These are phyloP conservation scores for Schizophyllum commune DNA, from an alignment of 1,284 basidiomycete species.

Conservation along the genomic window DNA sequence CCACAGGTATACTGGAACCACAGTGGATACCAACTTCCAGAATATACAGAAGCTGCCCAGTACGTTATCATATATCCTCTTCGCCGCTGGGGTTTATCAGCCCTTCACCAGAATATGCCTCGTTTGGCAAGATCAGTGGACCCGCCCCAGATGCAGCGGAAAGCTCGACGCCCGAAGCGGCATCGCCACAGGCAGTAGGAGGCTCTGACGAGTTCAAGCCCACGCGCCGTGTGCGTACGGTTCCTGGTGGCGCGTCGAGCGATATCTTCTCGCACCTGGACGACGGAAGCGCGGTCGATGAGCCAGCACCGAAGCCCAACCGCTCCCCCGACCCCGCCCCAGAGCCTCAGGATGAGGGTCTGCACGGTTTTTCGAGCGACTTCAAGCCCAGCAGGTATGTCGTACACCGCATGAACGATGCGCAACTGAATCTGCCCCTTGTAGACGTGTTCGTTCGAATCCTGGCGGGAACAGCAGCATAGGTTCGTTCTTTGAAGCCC, in stretches of 20 bases:
- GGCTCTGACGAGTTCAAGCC: constrained; percentile 31
- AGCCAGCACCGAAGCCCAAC: constrained; percentile 28
- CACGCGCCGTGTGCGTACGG: constrained; percentile 43
- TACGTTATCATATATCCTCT: constrained; percentile 22
- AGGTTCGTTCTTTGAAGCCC: constrained; percentile 28
- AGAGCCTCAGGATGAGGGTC: neutral
- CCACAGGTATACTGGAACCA: constrained; percentile 55
- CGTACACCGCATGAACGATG: neutral
- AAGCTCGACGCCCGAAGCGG: neutral
- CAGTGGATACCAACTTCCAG: constrained; percentile 63
- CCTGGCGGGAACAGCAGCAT: constrained; percentile 45
- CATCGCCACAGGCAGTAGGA: constrained; percentile 6
- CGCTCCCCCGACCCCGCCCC: neutral
- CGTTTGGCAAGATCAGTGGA: constrained; percentile 43
- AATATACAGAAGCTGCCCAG: constrained; percentile 67
- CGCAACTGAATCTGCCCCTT: neutral
- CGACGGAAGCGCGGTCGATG: constrained; percentile 38
- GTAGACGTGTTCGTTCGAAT: constrained; percentile 43
- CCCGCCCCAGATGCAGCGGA: neutral
- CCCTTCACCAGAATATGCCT: constrained; percentile 41
- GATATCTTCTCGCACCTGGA: constrained; percentile 36
- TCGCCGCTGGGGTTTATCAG: neutral
- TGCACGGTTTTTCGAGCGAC: neutral
- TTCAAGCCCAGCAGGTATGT: constrained; percentile 41
- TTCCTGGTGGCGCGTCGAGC: constrained; percentile 39